These are phyloP conservation scores for Alternaria dauci DNA, from an alignment of 2,329 filamentous ascomycete species.

Conservation along the genomic window DNA sequence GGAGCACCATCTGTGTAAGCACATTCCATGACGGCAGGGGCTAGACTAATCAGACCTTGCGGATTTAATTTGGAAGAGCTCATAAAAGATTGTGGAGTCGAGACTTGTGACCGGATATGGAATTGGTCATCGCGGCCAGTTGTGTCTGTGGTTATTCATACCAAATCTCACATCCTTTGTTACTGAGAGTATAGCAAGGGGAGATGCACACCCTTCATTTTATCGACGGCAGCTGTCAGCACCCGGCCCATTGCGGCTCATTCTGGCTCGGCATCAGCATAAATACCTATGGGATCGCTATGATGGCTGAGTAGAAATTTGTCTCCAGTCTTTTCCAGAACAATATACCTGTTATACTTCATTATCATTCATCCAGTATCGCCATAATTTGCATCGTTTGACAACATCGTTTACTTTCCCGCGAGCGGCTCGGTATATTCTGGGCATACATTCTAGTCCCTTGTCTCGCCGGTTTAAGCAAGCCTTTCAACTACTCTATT, in stretches of 20 bases:
- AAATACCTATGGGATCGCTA: no score
- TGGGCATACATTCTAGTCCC: slow-evolving; percentile 1
- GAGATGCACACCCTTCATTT: background rate
- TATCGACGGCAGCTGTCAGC: background rate
- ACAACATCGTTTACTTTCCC: background rate
- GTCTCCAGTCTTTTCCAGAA: no score
- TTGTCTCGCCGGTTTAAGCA: background rate
- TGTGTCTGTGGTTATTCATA: slow-evolving; percentile 3
- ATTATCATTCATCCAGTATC: no score
- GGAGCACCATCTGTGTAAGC: slow-evolving; percentile 1
- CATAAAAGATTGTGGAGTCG: background rate
- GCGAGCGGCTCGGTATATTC: background rate
- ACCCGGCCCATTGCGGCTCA: no score
- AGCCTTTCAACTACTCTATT: background rate
- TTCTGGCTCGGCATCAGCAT: no score
- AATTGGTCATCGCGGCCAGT: background rate
- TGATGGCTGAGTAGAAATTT: no score
- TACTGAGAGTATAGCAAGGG: background rate
- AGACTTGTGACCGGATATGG: background rate
- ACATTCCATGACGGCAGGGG: background rate
- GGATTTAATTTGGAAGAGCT: slow-evolving; percentile 1
- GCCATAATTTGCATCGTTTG: no score
- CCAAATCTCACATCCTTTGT: background rate
- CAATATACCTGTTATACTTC: no score
- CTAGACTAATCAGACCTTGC: background rate